phyloP scores from a whole-genome alignment of 805 yeast species.

The Blastobotrys robertii region DNA sequence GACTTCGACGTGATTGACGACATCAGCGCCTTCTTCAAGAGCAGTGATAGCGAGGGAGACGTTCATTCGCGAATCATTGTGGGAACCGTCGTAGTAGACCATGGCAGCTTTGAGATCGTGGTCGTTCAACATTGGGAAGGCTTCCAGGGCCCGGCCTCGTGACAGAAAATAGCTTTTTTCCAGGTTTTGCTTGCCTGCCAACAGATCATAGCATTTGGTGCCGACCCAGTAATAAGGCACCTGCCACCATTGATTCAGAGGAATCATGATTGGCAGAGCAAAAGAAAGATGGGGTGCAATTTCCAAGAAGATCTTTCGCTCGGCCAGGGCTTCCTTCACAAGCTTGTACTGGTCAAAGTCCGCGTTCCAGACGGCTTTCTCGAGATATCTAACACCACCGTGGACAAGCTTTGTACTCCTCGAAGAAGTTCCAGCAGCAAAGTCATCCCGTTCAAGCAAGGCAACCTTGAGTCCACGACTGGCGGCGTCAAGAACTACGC shows the following conservation, averaged over 20 bases:
- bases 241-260: conserved; percentile 95
- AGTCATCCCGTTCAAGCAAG: conserved; percentile 77
- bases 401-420: conserved; percentile 95
- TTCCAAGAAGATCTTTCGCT: conserved; percentile 73
- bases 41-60: conserved; percentile 81
- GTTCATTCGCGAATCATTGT: conserved; percentile 88
- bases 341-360: conserved; percentile 83
- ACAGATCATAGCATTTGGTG: conserved; percentile 81
- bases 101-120: conserved; percentile 76
- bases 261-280: conserved; percentile 86
- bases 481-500: conserved; percentile 84
- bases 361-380: conserved; percentile 86
- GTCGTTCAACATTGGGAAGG: conserved; percentile 80
- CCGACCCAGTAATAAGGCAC: conserved; percentile 89
- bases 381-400: conserved; percentile 93
- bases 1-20: conserved; percentile 79
- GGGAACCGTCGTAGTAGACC: conserved; percentile 91
- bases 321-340: conserved; percentile 82
- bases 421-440: conserved; percentile 87
- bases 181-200: conserved; percentile 84
- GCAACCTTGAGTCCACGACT: conserved; percentile 87
- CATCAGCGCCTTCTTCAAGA: conserved; percentile 78
- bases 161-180: conserved; percentile 67
- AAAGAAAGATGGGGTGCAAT: conserved; percentile 88
- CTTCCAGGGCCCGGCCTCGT: conserved; percentile 52